These are phyloP conservation scores for Verticillium longisporum DNA, from an alignment of 2,329 filamentous ascomycete genomes.

Conservation along the genomic window DNA sequence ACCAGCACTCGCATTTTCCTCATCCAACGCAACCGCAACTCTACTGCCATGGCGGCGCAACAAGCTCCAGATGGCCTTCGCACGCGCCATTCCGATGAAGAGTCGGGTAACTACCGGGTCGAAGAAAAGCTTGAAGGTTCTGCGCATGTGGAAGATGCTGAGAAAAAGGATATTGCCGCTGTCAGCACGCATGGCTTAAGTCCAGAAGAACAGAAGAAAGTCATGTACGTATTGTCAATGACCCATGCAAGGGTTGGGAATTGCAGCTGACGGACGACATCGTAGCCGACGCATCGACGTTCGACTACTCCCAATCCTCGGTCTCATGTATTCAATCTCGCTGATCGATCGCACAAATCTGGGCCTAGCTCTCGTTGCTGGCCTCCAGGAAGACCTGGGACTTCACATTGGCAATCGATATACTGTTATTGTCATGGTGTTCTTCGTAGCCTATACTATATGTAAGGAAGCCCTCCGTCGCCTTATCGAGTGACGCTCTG, in stretches of 20 bases:
- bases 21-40: not conserved
- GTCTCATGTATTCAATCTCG: conserved; percentile 12
- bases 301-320: conserved; percentile 28
- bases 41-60: not conserved
- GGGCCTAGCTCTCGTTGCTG: conserved; percentile 10
- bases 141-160: not conserved
- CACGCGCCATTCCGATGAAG: conserved; percentile 1
- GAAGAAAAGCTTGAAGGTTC: conserved; percentile 4
- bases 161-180: not conserved
- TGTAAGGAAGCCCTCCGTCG: conserved; percentile 8
- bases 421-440: conserved; percentile 12
- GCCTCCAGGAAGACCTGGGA: conserved; percentile 9
- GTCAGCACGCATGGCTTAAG: not conserved
- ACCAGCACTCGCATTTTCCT: not conserved
- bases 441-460: conserved; percentile 17
- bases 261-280: not conserved
- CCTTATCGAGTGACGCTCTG: not conserved
- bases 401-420: conserved; percentile 10
- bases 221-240: conserved; percentile 1
- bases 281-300: conserved; percentile 19
- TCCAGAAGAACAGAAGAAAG: conserved; percentile 4
- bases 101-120: conserved; percentile 1
- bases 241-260: not conserved
- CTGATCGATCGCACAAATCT: conserved; percentile 13
- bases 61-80: not conserved